These are phyloP conservation scores for Lentinula raphanica DNA, from an alignment of 768 basidiomycete genomes.

Conservation along the genomic window DNA sequence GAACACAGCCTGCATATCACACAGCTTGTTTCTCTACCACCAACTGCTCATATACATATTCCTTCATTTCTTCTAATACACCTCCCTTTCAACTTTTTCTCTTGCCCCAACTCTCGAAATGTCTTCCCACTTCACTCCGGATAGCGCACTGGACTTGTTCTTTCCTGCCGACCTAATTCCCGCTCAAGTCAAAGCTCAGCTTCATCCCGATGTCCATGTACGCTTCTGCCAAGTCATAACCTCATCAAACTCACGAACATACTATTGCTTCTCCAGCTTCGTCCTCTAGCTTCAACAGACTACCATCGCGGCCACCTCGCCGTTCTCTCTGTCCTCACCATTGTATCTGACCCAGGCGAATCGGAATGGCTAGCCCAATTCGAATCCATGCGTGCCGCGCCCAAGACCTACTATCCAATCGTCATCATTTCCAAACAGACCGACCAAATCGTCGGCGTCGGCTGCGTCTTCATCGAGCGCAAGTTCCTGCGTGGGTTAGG, in stretches of 20 bases:
- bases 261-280: constrained; percentile 50
- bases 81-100: not conserved
- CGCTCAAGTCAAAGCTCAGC: constrained; percentile 46
- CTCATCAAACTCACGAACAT: not conserved
- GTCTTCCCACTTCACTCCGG: constrained; percentile 42
- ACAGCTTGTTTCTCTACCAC: not conserved
- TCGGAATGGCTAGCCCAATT: constrained; percentile 70
- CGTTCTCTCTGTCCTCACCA: constrained; percentile 73
- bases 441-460: constrained; percentile 80
- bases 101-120: not conserved
- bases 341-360: constrained; percentile 61
- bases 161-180: constrained; percentile 75
- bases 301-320: constrained; percentile 75
- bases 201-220: constrained; percentile 69
- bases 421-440: constrained; percentile 74
- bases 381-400: constrained; percentile 44
- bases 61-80: not conserved
- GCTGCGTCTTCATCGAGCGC: constrained; percentile 83
- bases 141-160: constrained; percentile 67
- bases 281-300: constrained; percentile 85
- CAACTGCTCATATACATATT: no score
- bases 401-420: constrained; percentile 73
- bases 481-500: constrained; percentile 90
- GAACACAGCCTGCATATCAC: no score
- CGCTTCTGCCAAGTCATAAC: constrained; percentile 15